Base-by-base conservation (phyloP, 371 early-diverging fungal species). In the Chytridium lagenaria region DNA sequence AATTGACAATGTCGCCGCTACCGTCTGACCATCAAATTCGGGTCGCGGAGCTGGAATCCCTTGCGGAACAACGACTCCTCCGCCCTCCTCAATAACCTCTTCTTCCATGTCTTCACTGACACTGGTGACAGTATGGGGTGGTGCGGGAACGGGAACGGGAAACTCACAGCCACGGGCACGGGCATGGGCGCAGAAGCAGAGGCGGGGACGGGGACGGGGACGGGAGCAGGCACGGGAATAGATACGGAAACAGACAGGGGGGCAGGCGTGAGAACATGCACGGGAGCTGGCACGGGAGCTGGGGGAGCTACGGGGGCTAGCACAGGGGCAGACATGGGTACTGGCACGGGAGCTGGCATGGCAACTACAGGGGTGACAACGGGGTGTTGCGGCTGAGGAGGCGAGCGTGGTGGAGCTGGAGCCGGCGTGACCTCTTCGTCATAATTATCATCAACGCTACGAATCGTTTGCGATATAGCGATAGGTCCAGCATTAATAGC, bases 401-500 rank as follows among this genome's bases (percentile, higher is more conserved):
- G 23, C 26, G 10, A 10, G n/a, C 12, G 7, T n/a, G 57, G 10
- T 12, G 23, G 57, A 57, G 57, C 57, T 12, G 44, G 44, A 44
- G 63, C 37, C 10, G 57, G 57, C 57, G 57, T 7, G 23, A 52
- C 72, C 12, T 72, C 73, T 3, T 67, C 73, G 51, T 74, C 75
- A 36, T 74, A 74, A 55, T 74, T 59, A 59, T 74, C 75, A 49
- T 74, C 75, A 10, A 74, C 75, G 3, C 44, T 28, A 33, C 49
- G 65, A 40, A 70, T 50, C 12, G 70, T n/a, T 31, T 61, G 55
- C 10, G 75, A 66, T 19, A 74, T 23, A 16, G 34, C 44, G 5
- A 28, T 28, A 34, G 55, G 0, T 12, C 44, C 28, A 33, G 70
- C 38, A 52, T 10, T 40, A 19, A 40, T 26, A 16, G 39, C 64